phyloP scores from a whole-genome alignment of 1,284 basidiomycete genomes.

The Rhizopogon parksii region DNA sequence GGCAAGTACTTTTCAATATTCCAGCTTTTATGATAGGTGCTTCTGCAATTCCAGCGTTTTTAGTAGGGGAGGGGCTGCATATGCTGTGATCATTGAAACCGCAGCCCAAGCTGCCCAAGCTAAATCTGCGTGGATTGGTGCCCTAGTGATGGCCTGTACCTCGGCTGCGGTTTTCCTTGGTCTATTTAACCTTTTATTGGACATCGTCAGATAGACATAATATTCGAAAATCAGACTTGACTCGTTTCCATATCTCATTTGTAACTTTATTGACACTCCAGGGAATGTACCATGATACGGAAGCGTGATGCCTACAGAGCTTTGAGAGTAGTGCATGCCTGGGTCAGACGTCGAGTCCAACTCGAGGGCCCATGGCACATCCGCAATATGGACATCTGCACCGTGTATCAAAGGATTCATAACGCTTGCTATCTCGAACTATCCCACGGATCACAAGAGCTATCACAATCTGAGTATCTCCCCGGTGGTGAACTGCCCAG shows the following conservation, averaged over 20 bases:
- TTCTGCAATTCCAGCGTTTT: background rate
- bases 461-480: slow-evolving; percentile 25
- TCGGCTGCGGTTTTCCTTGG: no score
- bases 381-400: slow-evolving; percentile 37
- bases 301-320: slow-evolving; percentile 10
- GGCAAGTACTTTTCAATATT: background rate
- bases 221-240: no score
- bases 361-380: slow-evolving; percentile 44
- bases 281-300: no score
- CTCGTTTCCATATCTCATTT: no score
- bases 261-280: no score
- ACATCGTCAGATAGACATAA: no score
- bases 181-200: background rate
- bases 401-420: slow-evolving; percentile 35
- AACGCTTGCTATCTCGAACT: slow-evolving; percentile 27
- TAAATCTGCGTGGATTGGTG: no score
- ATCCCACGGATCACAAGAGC: slow-evolving; percentile 14
- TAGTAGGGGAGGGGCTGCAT: background rate
- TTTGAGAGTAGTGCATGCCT: slow-evolving; percentile 16
- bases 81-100: background rate
- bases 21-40: background rate
- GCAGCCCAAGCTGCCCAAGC: no score
- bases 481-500: slow-evolving; percentile 29
- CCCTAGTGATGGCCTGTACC: no score
- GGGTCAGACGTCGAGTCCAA: background rate